A percentile compares a stretch with the other conserved stretches of the same genome.
These are phyloP conservation scores for Crotalaria pallida DNA, from an alignment of 306 rosid genomes.

Conservation along the genomic window DNA sequence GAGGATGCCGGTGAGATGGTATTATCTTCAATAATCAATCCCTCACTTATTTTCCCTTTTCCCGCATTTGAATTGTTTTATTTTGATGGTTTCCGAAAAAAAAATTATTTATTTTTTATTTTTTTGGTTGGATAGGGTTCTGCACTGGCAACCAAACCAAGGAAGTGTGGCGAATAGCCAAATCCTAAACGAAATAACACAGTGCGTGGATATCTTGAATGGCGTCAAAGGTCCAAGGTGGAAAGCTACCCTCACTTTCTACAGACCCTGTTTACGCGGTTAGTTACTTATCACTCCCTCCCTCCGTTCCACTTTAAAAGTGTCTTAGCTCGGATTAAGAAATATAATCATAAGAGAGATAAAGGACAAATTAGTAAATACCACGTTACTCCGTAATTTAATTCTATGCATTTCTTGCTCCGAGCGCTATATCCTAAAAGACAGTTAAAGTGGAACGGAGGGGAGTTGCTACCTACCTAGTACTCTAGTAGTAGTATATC, in stretches of 20 bases:
- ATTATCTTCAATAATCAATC: neutral
- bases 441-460: no score
- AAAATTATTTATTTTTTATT: no score
- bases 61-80: neutral
- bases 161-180: conserved; percentile 67
- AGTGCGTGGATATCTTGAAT: conserved; percentile 73
- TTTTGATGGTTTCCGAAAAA: neutral
- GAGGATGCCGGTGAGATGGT: conserved; percentile 55
- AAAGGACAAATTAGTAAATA: no score
- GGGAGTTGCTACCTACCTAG: no score
- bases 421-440: no score
- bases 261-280: conserved; percentile 81
- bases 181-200: conserved; percentile 75
- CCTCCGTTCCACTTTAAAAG: no score
- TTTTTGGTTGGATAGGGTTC: conserved; percentile 42
- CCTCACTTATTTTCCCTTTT: no score
- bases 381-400: no score
- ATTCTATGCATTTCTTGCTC: no score
- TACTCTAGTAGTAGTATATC: no score
- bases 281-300: neutral
- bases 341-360: no score
- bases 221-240: conserved; percentile 85
- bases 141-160: conserved; percentile 88
- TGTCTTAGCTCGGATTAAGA: no score
- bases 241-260: conserved; percentile 82